Evolutionary conservation across 2,329 filamentous ascomycete genomes (phyloP).

Genomic region (Fusarium pseudonygamai): DNA sequence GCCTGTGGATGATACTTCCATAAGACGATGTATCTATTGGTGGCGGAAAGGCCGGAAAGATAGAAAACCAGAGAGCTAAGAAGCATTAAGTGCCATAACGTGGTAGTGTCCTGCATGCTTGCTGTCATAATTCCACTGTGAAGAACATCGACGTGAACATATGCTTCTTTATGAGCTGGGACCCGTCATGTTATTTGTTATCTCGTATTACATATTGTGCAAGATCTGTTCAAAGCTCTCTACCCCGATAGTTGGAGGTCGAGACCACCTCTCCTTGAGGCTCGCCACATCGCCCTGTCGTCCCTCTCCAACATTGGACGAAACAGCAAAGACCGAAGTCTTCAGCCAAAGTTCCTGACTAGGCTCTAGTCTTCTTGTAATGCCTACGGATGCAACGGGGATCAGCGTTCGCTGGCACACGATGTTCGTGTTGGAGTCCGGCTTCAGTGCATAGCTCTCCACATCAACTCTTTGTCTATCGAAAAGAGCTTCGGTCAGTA

Average conservation of each 20-base stretch:
- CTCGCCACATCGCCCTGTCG: rapidly evolving
- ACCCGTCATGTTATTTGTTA: rapidly evolving
- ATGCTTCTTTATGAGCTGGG: neutral
- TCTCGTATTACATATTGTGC: neutral
- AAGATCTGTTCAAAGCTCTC: neutral
- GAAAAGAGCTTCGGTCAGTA: neutral
- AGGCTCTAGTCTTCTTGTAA: neutral
- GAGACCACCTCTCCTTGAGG: constrained; percentile 15
- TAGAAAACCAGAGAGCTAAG: neutral
- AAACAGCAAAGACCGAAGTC: constrained; percentile 20
- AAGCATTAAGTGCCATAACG: neutral
- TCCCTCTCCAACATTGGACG: neutral
- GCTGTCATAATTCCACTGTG: neutral
- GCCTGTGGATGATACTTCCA: neutral
- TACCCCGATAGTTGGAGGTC: neutral
- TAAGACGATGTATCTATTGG: neutral
- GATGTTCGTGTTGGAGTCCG: constrained; percentile 34
- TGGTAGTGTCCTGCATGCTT: neutral
- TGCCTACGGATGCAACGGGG: neutral
- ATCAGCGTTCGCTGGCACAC: constrained; percentile 29
- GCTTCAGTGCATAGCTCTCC: constrained; percentile 21
- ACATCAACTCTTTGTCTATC: neutral
- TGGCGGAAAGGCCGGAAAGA: too few species aligned
- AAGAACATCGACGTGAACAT: rapidly evolving
- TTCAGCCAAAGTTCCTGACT: neutral